Evolutionary conservation across 345 rosid genomes (phyloP).

Genomic region (Lagerstroemia speciosa): DNA sequence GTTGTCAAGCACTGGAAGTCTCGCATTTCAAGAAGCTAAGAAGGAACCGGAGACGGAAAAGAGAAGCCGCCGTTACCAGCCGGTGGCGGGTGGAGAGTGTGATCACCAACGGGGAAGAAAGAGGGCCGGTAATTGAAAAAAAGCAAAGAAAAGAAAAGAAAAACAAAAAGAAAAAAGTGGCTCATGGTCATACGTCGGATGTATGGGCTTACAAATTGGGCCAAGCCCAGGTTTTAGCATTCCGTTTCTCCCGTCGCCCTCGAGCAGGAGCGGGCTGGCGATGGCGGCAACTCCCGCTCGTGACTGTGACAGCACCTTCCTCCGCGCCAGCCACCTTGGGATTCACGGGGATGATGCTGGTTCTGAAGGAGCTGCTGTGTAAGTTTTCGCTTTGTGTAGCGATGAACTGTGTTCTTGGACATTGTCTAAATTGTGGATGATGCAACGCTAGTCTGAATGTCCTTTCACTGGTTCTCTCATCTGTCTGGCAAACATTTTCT

Average conservation of each 20-base stretch:
- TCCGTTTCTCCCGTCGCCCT: constrained; percentile 25
- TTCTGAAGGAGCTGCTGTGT: constrained; percentile 74
- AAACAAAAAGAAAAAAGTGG: background rate
- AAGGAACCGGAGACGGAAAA: background rate
- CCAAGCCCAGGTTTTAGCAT: background rate
- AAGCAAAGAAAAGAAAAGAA: too few relatives aligned
- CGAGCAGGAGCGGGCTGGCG: constrained; percentile 50
- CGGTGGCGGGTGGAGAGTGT: background rate
- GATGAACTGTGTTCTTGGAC: background rate
- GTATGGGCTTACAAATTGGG: background rate
- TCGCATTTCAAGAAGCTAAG: background rate
- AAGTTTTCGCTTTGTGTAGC: constrained; percentile 6
- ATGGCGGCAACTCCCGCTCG: constrained; percentile 64
- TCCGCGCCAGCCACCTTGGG: constrained; percentile 62
- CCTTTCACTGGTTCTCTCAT: too few relatives aligned
- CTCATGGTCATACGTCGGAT: background rate
- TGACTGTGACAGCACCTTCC: too few relatives aligned
- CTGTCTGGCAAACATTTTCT: too few relatives aligned
- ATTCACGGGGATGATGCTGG: constrained; percentile 91
- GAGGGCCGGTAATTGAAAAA: too few relatives aligned
- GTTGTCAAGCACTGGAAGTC: background rate
- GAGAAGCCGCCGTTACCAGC: background rate
- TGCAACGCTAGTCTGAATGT: background rate
- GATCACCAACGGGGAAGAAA: background rate
- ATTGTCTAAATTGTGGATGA: too few relatives aligned